Conservation (phyloP, 306 rosid species). For the Carpinus fangiana region DNA sequence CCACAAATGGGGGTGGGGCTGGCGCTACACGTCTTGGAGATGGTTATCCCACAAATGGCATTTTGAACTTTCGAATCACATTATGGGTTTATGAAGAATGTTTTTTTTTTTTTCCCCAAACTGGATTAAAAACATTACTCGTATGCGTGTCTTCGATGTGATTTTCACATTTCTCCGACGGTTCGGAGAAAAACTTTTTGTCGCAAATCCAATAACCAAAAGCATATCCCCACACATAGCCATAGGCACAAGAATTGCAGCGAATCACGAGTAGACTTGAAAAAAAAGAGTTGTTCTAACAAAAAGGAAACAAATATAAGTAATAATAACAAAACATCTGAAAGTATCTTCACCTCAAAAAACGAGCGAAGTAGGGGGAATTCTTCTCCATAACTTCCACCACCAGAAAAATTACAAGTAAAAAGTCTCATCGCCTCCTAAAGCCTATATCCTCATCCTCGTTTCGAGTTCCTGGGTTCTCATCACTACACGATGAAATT, state of each 20-base stretch:
- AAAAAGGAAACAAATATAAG: conserved; percentile 36
- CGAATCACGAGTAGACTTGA: not conserved
- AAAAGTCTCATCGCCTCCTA: conserved; percentile 33
- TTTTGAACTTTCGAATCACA: too few species aligned
- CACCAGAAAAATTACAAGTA: conserved; percentile 44
- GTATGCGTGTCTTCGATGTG: too few species aligned
- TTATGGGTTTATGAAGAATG: too few species aligned
- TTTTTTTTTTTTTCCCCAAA: too few species aligned
- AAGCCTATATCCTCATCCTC: conserved; percentile 34
- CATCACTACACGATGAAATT: conserved; percentile 15
- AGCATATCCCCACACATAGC: not conserved
- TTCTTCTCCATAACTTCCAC: conserved; percentile 31
- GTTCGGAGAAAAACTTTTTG: too few species aligned
- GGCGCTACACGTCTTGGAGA: too few species aligned
- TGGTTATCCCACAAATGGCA: too few species aligned
- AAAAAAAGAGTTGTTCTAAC: not conserved
- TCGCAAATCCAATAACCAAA: not conserved
- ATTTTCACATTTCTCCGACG: too few species aligned
- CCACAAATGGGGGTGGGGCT: too few species aligned
- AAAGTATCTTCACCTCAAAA: conserved; percentile 43
- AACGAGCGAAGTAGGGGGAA: conserved; percentile 37
- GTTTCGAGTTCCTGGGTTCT: conserved; percentile 24
- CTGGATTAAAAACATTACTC: too few species aligned
- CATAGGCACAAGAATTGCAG: not conserved
- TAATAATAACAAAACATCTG: conserved; percentile 25